Evolutionary conservation across 306 rosid species (phyloP).

Genomic region (Cucumis hystrix): DNA sequence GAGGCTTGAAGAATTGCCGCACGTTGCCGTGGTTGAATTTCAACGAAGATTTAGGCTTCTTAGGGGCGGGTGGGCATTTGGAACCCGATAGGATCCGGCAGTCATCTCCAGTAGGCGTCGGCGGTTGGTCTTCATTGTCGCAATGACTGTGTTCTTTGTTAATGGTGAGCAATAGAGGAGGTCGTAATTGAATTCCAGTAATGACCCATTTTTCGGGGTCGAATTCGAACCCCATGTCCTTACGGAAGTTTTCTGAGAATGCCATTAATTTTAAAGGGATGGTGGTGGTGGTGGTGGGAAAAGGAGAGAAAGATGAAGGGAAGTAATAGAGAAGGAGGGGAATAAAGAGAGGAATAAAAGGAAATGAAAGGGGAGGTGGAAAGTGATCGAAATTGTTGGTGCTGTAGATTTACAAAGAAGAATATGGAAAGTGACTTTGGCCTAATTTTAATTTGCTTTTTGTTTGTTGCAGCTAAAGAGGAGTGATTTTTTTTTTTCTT

Average conservation of each 20-base stretch:
- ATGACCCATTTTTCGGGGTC: constrained; percentile 54
- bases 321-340: constrained; percentile 12
- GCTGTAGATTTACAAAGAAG: background rate
- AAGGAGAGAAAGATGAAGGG: background rate
- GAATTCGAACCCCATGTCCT: constrained; percentile 24
- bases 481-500: background rate
- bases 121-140: constrained; percentile 6
- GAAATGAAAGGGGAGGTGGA: constrained; percentile 23
- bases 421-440: constrained; percentile 1
- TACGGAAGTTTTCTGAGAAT: constrained; percentile 27
- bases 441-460: background rate
- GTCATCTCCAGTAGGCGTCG: constrained; percentile 71
- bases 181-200: constrained; percentile 41
- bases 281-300: background rate
- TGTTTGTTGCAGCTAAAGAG: background rate
- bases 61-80: constrained; percentile 82
- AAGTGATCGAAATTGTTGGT: constrained; percentile 19
- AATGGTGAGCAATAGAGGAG: constrained; percentile 47
- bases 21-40: constrained; percentile 39
- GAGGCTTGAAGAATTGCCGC: constrained; percentile 64
- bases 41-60: constrained; percentile 43
- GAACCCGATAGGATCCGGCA: constrained; percentile 35
- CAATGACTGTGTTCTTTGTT: constrained; percentile 17
- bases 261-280: constrained; percentile 26
- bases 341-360: constrained; percentile 30